These are phyloP conservation scores for Coleophoma cylindrospora DNA, from an alignment of 2,329 filamentous ascomycete species.

Conservation along the genomic window DNA sequence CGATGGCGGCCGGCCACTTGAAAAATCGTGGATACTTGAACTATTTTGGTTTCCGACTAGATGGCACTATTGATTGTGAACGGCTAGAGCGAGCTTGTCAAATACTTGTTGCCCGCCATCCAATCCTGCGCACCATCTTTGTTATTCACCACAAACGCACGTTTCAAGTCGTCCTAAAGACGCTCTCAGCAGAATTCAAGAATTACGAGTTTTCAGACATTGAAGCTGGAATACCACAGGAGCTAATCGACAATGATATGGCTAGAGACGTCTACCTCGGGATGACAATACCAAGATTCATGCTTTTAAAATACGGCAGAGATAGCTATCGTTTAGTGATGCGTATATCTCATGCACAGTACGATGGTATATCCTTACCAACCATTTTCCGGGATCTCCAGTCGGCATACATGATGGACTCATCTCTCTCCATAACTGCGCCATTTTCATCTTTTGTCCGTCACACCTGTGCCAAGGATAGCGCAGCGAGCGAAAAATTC, in stretches of 20 bases:
- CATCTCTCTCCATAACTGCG: no score
- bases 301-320: not conserved
- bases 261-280: not conserved
- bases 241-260: not conserved
- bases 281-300: not conserved
- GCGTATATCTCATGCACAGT: constrained; percentile 50
- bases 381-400: constrained; percentile 4
- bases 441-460: no score
- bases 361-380: constrained; percentile 57
- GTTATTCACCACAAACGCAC: not conserved
- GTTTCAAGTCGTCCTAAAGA: constrained; percentile 8
- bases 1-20: constrained; percentile 2
- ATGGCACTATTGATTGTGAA: constrained; percentile 1
- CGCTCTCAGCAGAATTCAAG: not conserved
- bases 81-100: constrained; percentile 3
- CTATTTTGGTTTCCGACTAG: constrained; percentile 7
- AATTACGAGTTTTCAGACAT: not conserved
- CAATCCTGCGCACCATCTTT: constrained; percentile 10
- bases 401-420: constrained; percentile 1
- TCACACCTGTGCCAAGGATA: no score
- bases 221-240: not conserved
- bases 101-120: constrained; percentile 1
- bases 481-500: not conserved
- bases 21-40: constrained; percentile 6
- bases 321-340: constrained; percentile 2